Base-by-base conservation (phyloP, 192 early-diverging fungal species). In the Chytriomyces sp. region DNA sequence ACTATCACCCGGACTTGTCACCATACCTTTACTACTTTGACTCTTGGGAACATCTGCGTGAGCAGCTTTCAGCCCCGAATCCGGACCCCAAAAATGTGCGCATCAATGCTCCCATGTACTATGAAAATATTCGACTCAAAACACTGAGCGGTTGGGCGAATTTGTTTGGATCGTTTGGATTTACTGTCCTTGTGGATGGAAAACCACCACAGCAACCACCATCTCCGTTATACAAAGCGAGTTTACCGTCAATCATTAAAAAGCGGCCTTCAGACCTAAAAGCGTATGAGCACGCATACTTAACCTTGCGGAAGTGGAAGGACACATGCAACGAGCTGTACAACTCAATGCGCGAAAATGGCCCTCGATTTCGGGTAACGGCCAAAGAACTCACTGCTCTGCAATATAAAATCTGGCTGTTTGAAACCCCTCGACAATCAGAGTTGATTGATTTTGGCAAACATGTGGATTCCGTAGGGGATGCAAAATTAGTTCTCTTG, bases 31-130 rank as follows among this genome's bases (percentile, higher is more conserved):
- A 68, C 47, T 68, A 68, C 24, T 68, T 68, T 68, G 67, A 68
- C 46, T 67, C 63, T 5, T 77, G 45, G 53, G 53, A 57, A 46
- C 50, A 77, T 20, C 48, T 73, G 24, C 61, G 63, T 8, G 24
- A n/a, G 8, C 10, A 60, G 18, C 68, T 77, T 43, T 71, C 43
- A n/a, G 26, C 0, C 11, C 20, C 72, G 8, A n/a, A n/a, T 13
- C 18, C 70, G 7, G 75, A 77, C 47, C 50, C 6, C 7, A 73
- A 73, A 45, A 63, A 73, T 73, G 72, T 73, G 13, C 57, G 61
- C 7, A n/a, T 20, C 11, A 62, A 73, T 61, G 72, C 28, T 20
- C 72, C 72, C 13, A 61, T 63, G 20, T 35, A n/a, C n/a, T 73
- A 73, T 26, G 28, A 60, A 47, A 61, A 26, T 7, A 8, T 73